Conservation (phyloP, 768 basidiomycete genomes). For the Pulveroboletus sp. region DNA sequence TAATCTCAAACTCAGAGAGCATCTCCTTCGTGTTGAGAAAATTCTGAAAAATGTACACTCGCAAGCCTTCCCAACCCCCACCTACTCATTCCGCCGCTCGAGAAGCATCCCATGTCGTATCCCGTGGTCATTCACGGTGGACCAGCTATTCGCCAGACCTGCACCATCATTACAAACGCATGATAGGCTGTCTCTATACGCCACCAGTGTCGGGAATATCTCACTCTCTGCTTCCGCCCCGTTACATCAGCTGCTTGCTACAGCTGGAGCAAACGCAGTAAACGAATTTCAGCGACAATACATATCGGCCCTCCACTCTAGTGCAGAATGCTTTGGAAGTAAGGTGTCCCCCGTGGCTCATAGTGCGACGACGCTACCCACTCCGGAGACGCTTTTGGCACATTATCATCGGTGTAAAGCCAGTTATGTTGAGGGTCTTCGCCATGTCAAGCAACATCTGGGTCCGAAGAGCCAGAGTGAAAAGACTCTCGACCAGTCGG, state of each 20-base stretch:
- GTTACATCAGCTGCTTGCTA: conserved; percentile 6
- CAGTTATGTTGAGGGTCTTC: not conserved
- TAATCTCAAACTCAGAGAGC: conserved; percentile 12
- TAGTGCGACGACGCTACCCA: not conserved
- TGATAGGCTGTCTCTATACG: not conserved
- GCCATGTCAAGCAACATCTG: conserved; percentile 3
- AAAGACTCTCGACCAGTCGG: conserved; percentile 12
- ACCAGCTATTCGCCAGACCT: conserved; percentile 6
- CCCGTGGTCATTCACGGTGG: not conserved
- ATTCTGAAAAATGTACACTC: not conserved
- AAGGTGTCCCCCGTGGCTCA: not conserved
- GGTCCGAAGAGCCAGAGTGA: conserved; percentile 18
- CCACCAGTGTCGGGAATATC: not conserved
- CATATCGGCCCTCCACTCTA: conserved; percentile 5
- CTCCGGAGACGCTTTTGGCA: not conserved
- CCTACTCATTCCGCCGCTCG: conserved; percentile 6
- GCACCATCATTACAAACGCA: not conserved
- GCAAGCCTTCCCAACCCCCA: not conserved
- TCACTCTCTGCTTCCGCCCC: not conserved
- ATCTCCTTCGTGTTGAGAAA: conserved; percentile 8
- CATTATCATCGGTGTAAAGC: conserved; percentile 10
- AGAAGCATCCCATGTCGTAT: not conserved
- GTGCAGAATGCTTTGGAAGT: conserved; percentile 7
- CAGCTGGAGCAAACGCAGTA: conserved; percentile 1
- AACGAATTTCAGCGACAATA: conserved; percentile 11